Evolutionary conservation across 2,329 filamentous ascomycete species (phyloP).

Genomic region (Pseudogymnoascus destructans): DNA sequence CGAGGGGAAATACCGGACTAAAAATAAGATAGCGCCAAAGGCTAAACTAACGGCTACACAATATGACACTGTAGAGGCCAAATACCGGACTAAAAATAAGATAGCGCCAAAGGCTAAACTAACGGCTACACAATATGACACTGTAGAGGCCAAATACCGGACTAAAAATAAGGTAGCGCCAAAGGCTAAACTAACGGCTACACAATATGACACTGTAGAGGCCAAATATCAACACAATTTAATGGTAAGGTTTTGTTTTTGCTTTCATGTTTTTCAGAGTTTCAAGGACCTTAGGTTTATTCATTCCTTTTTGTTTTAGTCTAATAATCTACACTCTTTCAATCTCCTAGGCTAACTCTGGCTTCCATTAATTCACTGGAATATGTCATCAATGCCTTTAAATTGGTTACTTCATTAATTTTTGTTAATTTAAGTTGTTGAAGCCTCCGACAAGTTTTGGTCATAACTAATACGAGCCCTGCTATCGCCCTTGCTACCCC

Average conservation of each 20-base stretch:
- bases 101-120: too few relatives aligned
- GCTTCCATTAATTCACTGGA: not conserved
- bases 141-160: too few relatives aligned
- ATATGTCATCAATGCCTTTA: not conserved
- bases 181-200: too few relatives aligned
- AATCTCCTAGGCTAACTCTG: not conserved
- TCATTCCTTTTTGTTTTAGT: not conserved
- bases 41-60: not conserved
- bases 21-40: not conserved
- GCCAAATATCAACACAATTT: not conserved
- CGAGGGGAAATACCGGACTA: not conserved
- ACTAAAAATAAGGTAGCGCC: too few relatives aligned
- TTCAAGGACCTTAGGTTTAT: not conserved
- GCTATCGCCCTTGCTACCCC: not conserved
- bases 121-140: too few relatives aligned
- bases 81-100: too few relatives aligned
- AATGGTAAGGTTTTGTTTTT: not conserved
- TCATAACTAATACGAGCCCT: not conserved
- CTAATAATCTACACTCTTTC: not conserved
- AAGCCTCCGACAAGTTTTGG: not conserved
- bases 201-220: too few relatives aligned
- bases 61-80: not conserved
- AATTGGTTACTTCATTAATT: not conserved
- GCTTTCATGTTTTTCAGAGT: not conserved
- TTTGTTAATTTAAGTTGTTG: not conserved